A percentile compares a stretch with the other conserved stretches of the same genome.
These are phyloP conservation scores for Neolecta irregularis DNA, from an alignment of 1,139 yeast genomes.

Conservation along the genomic window DNA sequence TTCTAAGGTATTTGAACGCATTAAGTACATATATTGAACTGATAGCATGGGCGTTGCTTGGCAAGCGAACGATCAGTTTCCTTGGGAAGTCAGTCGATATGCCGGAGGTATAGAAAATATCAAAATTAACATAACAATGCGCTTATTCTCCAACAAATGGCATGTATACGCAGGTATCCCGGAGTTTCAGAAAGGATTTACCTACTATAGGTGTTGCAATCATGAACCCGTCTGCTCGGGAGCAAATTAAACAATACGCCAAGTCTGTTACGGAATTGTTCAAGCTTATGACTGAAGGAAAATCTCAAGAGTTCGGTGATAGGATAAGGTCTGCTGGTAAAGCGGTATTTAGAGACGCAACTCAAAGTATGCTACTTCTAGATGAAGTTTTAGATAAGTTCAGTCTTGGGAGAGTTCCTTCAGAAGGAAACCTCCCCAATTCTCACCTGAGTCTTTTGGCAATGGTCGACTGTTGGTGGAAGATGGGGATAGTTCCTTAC, in stretches of 20 bases:
- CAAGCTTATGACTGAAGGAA: constrained; percentile 64
- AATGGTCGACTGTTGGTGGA: constrained; percentile 87
- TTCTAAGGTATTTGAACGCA: constrained; percentile 33
- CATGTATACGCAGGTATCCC: constrained; percentile 88
- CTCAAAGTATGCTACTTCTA: constrained; percentile 58
- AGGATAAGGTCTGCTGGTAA: constrained; percentile 54
- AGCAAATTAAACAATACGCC: constrained; percentile 80
- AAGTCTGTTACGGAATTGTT: constrained; percentile 69
- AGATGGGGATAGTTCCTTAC: constrained; percentile 72
- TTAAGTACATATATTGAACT: constrained; percentile 21
- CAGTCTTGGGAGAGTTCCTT: constrained; percentile 62
- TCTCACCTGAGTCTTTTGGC: constrained; percentile 79
- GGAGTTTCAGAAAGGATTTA: too few species aligned
- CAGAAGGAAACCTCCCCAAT: constrained; percentile 59
- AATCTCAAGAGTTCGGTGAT: constrained; percentile 38
- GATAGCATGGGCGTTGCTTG: constrained; percentile 88
- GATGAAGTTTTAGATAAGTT: constrained; percentile 68
- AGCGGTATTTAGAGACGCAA: constrained; percentile 57
- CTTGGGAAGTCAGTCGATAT: constrained; percentile 84
- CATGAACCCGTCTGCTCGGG: constrained; percentile 87
- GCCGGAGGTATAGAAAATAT: constrained; percentile 92
- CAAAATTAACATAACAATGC: constrained; percentile 75
- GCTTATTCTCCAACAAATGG: constrained; percentile 90
- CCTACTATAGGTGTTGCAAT: constrained; percentile 69
- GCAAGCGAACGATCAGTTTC: constrained; percentile 69